Conservation (phyloP, 495 filamentous ascomycete species). For the Podospora fimiseda region DNA sequence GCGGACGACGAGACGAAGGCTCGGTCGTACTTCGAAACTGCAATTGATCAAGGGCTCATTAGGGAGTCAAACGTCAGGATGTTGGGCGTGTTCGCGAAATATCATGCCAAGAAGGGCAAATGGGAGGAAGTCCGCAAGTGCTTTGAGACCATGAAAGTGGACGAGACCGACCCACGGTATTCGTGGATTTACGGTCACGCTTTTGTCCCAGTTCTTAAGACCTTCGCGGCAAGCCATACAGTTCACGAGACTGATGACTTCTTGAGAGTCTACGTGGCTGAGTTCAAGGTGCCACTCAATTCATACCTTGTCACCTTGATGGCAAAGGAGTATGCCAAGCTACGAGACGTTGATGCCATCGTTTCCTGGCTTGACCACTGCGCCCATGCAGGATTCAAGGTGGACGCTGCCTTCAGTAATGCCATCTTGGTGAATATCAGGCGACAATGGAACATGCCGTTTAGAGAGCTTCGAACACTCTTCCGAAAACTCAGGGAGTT, state of each 20-base stretch:
- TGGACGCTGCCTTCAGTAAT: conserved; percentile 36
- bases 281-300: conserved; percentile 29
- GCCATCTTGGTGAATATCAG: conserved; percentile 35
- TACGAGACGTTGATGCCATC: conserved; percentile 34
- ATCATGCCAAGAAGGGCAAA: conserved; percentile 36
- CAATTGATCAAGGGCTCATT: conserved; percentile 15
- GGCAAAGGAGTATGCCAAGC: conserved; percentile 37
- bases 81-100: conserved; percentile 33
- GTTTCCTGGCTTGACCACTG: conserved; percentile 36
- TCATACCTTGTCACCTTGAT: conserved; percentile 37
- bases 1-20: conserved; percentile 27
- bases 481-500: conserved; percentile 27
- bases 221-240: conserved; percentile 35
- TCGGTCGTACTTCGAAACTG: conserved; percentile 19
- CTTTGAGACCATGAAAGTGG: conserved; percentile 29
- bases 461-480: conserved; percentile 30
- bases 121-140: conserved; percentile 37
- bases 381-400: conserved; percentile 21
- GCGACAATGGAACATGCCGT: conserved; percentile 32
- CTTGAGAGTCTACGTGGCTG: conserved; percentile 27
- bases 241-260: conserved; percentile 39
- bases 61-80: conserved; percentile 23
- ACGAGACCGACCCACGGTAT: conserved; percentile 1
- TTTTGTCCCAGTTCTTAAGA: conserved; percentile 41
- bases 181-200: conserved; percentile 19